These are phyloP conservation scores for Hydrangea macrophylla DNA, from an alignment of 148 eudicot species.

Conservation along the genomic window DNA sequence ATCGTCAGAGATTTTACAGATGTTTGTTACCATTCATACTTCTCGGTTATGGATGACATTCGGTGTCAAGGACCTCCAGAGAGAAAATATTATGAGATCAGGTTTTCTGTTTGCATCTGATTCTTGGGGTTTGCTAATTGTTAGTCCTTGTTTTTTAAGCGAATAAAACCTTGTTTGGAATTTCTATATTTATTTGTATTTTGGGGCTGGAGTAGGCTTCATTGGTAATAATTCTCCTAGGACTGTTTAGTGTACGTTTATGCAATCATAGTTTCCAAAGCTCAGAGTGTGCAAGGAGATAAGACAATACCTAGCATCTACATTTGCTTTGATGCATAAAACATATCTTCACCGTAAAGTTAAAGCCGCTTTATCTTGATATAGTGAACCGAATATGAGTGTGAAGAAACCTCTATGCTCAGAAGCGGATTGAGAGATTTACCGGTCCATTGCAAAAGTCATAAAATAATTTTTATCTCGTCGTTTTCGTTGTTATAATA, in stretches of 20 bases:
- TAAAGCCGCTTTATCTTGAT: too few species aligned
- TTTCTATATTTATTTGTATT: background rate
- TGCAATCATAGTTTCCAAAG: background rate
- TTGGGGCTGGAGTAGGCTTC: background rate
- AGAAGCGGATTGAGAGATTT: too few species aligned
- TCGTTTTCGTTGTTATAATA: background rate
- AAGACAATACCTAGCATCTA: background rate
- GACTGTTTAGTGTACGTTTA: background rate
- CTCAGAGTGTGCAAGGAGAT: background rate
- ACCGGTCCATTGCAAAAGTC: background rate
- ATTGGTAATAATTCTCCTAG: background rate
- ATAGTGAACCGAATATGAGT: too few species aligned
- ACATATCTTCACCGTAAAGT: too few species aligned
- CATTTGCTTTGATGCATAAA: background rate
- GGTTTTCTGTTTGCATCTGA: constrained; percentile 11
- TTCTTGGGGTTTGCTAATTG: background rate
- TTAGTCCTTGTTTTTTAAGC: background rate
- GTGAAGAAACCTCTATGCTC: too few species aligned
- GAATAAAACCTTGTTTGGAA: background rate
- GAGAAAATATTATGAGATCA: constrained; percentile 63
- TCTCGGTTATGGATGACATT: constrained; percentile 73
- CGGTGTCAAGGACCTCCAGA: constrained; percentile 45
- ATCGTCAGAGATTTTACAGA: constrained; percentile 63
- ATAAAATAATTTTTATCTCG: background rate
- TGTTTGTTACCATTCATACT: constrained; percentile 83